phyloP scores from a whole-genome alignment of 2,329 filamentous ascomycete species.

The Dothiorella sarmentorum region DNA sequence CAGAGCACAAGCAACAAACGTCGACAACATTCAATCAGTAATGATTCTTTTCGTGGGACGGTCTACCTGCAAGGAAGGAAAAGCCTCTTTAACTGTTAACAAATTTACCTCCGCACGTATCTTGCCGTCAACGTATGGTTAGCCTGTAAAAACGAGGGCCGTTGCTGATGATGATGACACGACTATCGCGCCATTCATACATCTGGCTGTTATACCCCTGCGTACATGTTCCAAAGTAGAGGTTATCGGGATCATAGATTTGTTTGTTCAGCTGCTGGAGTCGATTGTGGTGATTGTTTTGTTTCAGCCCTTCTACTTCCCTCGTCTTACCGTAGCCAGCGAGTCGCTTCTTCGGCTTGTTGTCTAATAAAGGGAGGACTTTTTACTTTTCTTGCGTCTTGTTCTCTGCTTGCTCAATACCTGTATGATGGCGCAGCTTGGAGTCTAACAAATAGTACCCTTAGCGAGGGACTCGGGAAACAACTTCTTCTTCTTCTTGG shows the following conservation, averaged over 20 bases:
- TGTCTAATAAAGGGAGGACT: slow-evolving; percentile 11
- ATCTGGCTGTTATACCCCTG: slow-evolving; percentile 3
- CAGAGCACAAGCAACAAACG: not conserved
- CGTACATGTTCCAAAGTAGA: not conserved
- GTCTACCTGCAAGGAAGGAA: slow-evolving; percentile 2
- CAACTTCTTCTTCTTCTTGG: not conserved
- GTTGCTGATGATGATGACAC: slow-evolving; percentile 6
- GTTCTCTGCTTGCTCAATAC: slow-evolving; percentile 11
- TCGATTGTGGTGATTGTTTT: not conserved
- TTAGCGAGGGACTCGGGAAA: slow-evolving; percentile 4
- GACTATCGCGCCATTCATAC: not conserved
- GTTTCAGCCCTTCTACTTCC: not conserved
- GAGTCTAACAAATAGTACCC: slow-evolving; percentile 7
- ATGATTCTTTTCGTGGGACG: slow-evolving; percentile 12
- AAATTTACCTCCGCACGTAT: not conserved
- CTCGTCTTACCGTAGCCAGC: not conserved
- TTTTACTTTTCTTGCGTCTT: slow-evolving; percentile 8
- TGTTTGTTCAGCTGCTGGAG: not conserved
- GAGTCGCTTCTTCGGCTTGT: slow-evolving; percentile 1
- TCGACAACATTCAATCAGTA: slow-evolving; percentile 7
- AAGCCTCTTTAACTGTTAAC: not conserved
- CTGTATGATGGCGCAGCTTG: slow-evolving; percentile 12
- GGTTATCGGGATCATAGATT: slow-evolving; percentile 7
- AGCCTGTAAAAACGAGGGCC: not conserved
- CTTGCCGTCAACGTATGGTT: slow-evolving; percentile 3